These are phyloP conservation scores for Buddleja alternifolia DNA, from an alignment of 257 asterid genomes.

Conservation along the genomic window DNA sequence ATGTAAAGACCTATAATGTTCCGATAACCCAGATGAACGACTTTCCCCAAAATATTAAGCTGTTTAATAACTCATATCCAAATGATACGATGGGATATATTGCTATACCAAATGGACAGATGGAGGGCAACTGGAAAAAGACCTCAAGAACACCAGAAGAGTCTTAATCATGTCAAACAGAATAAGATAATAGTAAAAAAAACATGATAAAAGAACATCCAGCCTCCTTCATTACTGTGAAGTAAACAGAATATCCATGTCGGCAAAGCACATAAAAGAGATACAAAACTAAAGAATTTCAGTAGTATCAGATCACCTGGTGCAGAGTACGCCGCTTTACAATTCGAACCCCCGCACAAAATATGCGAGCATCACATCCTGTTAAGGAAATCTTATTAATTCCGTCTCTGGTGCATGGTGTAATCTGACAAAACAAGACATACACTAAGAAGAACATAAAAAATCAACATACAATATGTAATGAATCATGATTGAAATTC, in stretches of 20 bases:
- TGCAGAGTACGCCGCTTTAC: conserved; percentile 84
- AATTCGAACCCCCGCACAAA: conserved; percentile 91
- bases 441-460: conserved; percentile 38
- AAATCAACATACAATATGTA: conserved; percentile 37
- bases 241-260: conserved; percentile 10
- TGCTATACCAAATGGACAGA: conserved; percentile 7
- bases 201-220: neutral
- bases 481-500: conserved; percentile 19
- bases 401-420: conserved; percentile 87
- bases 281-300: conserved; percentile 16
- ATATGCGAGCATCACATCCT: conserved; percentile 89
- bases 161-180: conserved; percentile 14
- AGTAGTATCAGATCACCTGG: conserved; percentile 57
- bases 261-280: neutral
- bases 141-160: neutral
- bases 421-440: conserved; percentile 69
- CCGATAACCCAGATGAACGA: neutral
- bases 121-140: neutral
- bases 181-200: neutral
- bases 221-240: conserved; percentile 10
- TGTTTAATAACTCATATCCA: neutral
- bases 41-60: neutral
- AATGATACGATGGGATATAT: neutral
- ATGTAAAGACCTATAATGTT: neutral
- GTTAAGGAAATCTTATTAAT: conserved; percentile 81